Percentiles rank a stretch among this genome's conserved stretches.
Evolutionary conservation across 1,284 basidiomycete species (phyloP).

Genomic region (Trametes pubescens): DNA sequence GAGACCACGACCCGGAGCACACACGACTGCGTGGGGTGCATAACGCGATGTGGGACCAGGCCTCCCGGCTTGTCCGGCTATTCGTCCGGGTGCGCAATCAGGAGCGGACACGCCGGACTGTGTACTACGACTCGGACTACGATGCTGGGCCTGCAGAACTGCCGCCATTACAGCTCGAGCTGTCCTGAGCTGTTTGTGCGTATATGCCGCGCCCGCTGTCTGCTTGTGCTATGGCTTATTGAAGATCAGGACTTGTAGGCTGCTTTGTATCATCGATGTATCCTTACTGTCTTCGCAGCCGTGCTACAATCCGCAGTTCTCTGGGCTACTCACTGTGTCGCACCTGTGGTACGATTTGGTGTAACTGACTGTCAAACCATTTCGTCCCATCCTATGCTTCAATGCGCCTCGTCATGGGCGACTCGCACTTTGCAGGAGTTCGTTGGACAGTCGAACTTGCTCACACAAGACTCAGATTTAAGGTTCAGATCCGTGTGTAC

Average conservation of each 20-base stretch:
- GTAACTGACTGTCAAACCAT: too few relatives aligned
- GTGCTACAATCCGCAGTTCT: neutral
- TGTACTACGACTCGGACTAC: neutral
- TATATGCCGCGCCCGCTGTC: neutral
- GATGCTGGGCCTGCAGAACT: neutral
- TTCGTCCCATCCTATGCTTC: neutral
- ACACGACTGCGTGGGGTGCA: conserved; percentile 22
- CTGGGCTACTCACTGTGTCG: too few relatives aligned
- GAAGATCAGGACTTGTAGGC: too few relatives aligned
- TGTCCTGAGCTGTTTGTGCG: neutral
- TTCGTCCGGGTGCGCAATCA: conserved; percentile 24
- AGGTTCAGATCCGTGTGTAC: conserved; percentile 17
- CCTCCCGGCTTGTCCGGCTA: conserved; percentile 22
- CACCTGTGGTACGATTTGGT: too few relatives aligned
- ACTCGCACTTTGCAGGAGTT: neutral
- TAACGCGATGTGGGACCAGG: conserved; percentile 27
- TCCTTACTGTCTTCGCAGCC: neutral
- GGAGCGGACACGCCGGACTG: conserved; percentile 14
- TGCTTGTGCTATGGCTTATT: neutral
- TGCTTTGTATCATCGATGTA: neutral
- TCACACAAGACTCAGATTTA: conserved; percentile 14
- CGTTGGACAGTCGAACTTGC: neutral
- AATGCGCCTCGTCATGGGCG: too few relatives aligned
- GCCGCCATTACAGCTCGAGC: neutral
- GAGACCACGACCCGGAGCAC: conserved; percentile 25